Evolutionary conservation across 768 basidiomycete species (phyloP).

Genomic region (Baorangia bicolor): DNA sequence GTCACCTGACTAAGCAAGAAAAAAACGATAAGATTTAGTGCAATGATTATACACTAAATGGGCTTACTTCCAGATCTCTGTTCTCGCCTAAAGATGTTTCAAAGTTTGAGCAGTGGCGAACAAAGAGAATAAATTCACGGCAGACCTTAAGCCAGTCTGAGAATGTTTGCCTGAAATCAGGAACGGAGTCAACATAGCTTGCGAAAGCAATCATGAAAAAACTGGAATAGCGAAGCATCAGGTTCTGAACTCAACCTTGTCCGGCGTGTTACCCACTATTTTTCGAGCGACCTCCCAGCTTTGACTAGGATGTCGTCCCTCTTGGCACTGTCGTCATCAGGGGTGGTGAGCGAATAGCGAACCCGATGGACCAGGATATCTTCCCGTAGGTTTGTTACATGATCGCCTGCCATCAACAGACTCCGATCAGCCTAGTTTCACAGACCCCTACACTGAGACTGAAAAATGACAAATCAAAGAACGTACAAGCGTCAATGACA

Average conservation of each 20-base stretch:
- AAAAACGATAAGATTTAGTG: neutral
- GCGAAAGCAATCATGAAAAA: conserved; percentile 96
- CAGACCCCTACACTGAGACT: neutral
- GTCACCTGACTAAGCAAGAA: conserved; percentile 65
- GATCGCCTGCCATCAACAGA: conserved; percentile 60
- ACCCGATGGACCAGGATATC: conserved; percentile 81
- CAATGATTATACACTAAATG: neutral
- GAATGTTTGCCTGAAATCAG: conserved; percentile 68
- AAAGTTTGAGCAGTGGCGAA: neutral
- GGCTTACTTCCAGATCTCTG: conserved; percentile 91
- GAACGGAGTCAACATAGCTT: conserved; percentile 73
- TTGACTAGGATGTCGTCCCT: conserved; percentile 55
- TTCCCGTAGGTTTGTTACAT: conserved; percentile 89
- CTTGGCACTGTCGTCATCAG: conserved; percentile 58
- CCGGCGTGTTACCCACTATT: conserved; percentile 65
- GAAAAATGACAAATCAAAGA: neutral
- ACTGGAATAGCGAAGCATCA: conserved; percentile 38
- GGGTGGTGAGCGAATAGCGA: conserved; percentile 79
- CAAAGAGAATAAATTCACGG: neutral
- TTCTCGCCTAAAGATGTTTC: conserved; percentile 51
- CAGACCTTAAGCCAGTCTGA: conserved; percentile 82
- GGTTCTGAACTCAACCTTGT: neutral
- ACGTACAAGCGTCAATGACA: conserved; percentile 73
- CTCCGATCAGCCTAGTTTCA: conserved; percentile 6
- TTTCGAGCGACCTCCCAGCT: conserved; percentile 77